Percentiles rank a stretch among this genome's conserved stretches.
Evolutionary conservation across 768 basidiomycete genomes (phyloP).

Genomic region (Hypsizygus marmoreus): DNA sequence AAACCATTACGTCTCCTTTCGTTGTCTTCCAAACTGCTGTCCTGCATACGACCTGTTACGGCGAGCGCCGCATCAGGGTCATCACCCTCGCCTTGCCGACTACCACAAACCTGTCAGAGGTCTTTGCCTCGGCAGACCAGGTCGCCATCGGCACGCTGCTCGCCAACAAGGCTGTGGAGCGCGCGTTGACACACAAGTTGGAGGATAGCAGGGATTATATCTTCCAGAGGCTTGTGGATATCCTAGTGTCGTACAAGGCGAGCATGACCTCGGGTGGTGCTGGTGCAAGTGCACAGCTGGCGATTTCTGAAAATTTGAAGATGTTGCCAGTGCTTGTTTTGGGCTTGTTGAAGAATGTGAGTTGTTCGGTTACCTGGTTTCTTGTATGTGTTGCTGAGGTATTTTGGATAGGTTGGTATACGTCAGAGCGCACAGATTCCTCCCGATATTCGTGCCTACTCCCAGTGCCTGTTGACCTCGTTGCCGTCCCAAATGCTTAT

Average conservation of each 20-base stretch:
- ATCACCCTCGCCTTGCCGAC: slow-evolving; percentile 87
- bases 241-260: slow-evolving; percentile 87
- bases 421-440: slow-evolving; percentile 97
- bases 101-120: slow-evolving; percentile 83
- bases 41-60: slow-evolving; percentile 91
- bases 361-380: slow-evolving; percentile 20
- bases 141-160: slow-evolving; percentile 81
- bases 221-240: slow-evolving; percentile 81
- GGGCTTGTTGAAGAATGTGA: slow-evolving; percentile 91
- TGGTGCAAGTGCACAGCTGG: slow-evolving; percentile 92
- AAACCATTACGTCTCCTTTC: slow-evolving; percentile 86
- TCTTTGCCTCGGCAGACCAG: slow-evolving; percentile 90
- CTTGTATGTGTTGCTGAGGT: background rate
- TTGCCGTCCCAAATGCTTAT: slow-evolving; percentile 89
- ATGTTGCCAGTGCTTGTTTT: slow-evolving; percentile 90
- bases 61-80: slow-evolving; percentile 89
- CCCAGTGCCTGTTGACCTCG: slow-evolving; percentile 88
- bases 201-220: slow-evolving; percentile 90
- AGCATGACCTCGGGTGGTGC: slow-evolving; percentile 95
- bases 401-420: slow-evolving; percentile 77
- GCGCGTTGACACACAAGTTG: slow-evolving; percentile 79
- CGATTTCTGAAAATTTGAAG: slow-evolving; percentile 91
- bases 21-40: slow-evolving; percentile 95
- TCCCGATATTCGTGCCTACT: slow-evolving; percentile 93
- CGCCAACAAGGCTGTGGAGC: slow-evolving; percentile 92